These are phyloP conservation scores for Stenogyne calaminthoides DNA, from an alignment of 305 asterid species.

Conservation along the genomic window DNA sequence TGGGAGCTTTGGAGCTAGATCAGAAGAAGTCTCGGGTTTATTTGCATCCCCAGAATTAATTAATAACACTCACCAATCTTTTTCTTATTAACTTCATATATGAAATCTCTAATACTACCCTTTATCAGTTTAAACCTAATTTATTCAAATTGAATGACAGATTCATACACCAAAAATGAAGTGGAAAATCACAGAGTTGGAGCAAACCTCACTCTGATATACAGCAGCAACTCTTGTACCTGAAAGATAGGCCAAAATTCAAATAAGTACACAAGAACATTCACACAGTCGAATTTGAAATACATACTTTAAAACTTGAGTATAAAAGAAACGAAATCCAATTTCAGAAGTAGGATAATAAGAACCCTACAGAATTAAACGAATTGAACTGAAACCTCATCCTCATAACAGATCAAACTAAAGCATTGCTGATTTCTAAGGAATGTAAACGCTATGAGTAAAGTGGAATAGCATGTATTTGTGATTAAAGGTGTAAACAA, in stretches of 20 bases:
- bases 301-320: background rate
- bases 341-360: background rate
- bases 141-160: too few relatives aligned
- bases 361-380: background rate
- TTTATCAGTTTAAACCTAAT: too few relatives aligned
- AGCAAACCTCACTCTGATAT: constrained; percentile 57
- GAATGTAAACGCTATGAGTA: background rate
- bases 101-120: too few relatives aligned
- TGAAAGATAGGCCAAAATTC: constrained; percentile 33
- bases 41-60: too few relatives aligned
- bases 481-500: background rate
- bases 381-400: constrained; percentile 3
- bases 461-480: background rate
- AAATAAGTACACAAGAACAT: background rate
- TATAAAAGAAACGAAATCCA: background rate
- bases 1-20: background rate
- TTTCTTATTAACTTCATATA: too few relatives aligned
- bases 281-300: background rate
- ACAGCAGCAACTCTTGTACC: constrained; percentile 84
- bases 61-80: too few relatives aligned
- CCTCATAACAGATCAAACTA: background rate
- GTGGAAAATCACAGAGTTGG: constrained; percentile 1
- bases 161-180: background rate
- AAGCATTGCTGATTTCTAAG: background rate
- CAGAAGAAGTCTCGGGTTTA: too few relatives aligned